phyloP scores from a whole-genome alignment of 805 yeast species.

The Yarrowia sp. region DNA sequence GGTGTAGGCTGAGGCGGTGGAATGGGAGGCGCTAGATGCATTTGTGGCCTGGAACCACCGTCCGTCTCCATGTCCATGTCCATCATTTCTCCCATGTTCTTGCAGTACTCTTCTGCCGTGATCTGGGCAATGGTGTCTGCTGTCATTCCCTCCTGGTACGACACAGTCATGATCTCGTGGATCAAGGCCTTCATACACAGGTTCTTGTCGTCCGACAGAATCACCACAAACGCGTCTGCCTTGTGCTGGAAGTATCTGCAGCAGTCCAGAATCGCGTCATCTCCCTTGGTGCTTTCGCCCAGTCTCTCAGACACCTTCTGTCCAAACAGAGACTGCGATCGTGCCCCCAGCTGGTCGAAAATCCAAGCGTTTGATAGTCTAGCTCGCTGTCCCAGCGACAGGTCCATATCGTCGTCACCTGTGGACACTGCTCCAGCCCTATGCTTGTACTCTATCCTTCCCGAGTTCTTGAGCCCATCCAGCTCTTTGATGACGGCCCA shows the following conservation, averaged over 20 bases:
- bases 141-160: conserved; percentile 46
- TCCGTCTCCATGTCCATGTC: conserved; percentile 26
- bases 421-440: conserved; percentile 28
- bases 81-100: conserved; percentile 16
- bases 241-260: conserved; percentile 58
- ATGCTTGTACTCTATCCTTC: neutral
- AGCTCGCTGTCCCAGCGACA: conserved; percentile 55
- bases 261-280: conserved; percentile 85
- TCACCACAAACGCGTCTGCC: conserved; percentile 44
- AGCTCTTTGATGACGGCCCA: conserved; percentile 67
- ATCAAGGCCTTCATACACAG: conserved; percentile 74
- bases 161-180: conserved; percentile 57
- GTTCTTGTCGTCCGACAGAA: conserved; percentile 81
- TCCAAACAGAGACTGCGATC: conserved; percentile 54
- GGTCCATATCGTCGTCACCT: conserved; percentile 25
- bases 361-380: conserved; percentile 80
- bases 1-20: neutral
- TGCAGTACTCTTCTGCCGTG: conserved; percentile 35
- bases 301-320: conserved; percentile 59
- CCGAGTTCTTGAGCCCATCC: conserved; percentile 70
- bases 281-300: conserved; percentile 51
- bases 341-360: conserved; percentile 54
- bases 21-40: neutral
- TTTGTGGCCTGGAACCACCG: neutral
- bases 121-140: conserved; percentile 47